Base-by-base conservation (phyloP, 352 stramenopile genomes). In the Blastocystis hominis region DNA sequence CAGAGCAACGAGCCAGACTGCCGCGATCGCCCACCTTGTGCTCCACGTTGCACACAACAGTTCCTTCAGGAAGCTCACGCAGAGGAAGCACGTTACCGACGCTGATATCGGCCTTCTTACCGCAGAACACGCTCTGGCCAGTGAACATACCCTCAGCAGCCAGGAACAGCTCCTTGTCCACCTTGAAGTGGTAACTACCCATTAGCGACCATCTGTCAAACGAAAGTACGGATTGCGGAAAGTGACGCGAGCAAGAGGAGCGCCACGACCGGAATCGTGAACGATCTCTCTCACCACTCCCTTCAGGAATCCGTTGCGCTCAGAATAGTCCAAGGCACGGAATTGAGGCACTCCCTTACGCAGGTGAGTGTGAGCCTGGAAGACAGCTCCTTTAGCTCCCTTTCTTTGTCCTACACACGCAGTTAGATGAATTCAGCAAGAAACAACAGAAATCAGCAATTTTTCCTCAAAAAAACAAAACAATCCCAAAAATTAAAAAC, bases 1-100 rank as follows among this genome's bases (percentile, higher is more conserved):
- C n/a, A n/a, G n/a, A n/a, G n/a, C n/a, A n/a, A n/a, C n/a, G n/a
- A n/a, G n/a, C n/a, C n/a, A n/a, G n/a, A n/a, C n/a, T n/a, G n/a
- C n/a, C n/a, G n/a, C n/a, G n/a, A n/a, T n/a, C n/a, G n/a, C n/a
- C n/a, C n/a, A n/a, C n/a, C n/a, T 95, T 92, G 88, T 93, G 92
- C 92, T 99, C 97, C 50, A 98, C 92, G 92, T 98, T 98, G 95
- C 95, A 98, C 56, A 98, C 93, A 88, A 98, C 98, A 90, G 97
- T 98, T 94, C 97, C 96, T 93, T 98, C 96, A 53, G 97, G 96
- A 88, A 99, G 94, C 4, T 92, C 90, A 75, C 89, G 93, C 46
- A 98, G 90, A 63, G 97, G 96, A 56, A 98, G 92, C 64, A 98
- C 97, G 92, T 99, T 99, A 91, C 97, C 96, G 47, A 98, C 93